These are phyloP conservation scores for Lindgomyces ingoldianus DNA, from an alignment of 495 filamentous ascomycete species.

Conservation along the genomic window DNA sequence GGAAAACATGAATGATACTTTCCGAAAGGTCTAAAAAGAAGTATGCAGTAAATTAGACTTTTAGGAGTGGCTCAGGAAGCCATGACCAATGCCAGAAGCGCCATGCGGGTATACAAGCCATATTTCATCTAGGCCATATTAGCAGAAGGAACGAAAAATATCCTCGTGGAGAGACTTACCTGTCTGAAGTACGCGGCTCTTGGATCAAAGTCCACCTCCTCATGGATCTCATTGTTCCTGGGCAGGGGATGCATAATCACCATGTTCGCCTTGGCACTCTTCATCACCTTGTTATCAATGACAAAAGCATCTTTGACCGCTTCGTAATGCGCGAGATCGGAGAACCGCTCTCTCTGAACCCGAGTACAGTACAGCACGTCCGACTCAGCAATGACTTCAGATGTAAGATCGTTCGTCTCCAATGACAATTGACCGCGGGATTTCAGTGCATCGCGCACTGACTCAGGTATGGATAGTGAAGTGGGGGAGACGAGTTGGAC, in stretches of 20 bases:
- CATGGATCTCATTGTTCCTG: constrained; percentile 84
- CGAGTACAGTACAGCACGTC: constrained; percentile 96
- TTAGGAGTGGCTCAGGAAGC: constrained; percentile 51
- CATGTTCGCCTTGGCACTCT: constrained; percentile 86
- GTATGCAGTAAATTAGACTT: background rate
- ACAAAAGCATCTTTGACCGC: constrained; percentile 81
- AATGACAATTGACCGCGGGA: constrained; percentile 70
- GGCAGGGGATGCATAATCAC: constrained; percentile 94
- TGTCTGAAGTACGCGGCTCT: constrained; percentile 98
- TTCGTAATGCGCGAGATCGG: constrained; percentile 76
- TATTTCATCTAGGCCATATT: constrained; percentile 82
- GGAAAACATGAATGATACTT: background rate
- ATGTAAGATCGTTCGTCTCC: constrained; percentile 76
- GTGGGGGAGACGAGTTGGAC: constrained; percentile 88
- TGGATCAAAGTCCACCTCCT: constrained; percentile 97
- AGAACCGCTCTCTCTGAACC: constrained; percentile 93
- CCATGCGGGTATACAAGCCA: constrained; percentile 97
- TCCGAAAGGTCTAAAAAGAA: background rate
- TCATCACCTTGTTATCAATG: constrained; percentile 86
- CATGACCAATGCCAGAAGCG: constrained; percentile 89
- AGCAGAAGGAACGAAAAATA: constrained; percentile 21
- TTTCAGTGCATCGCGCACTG: constrained; percentile 69
- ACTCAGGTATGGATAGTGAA: constrained; percentile 71
- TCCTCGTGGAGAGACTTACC: constrained; percentile 69
- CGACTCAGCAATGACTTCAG: constrained; percentile 75